Conservation (phyloP, 495 filamentous ascomycete species). For the Aspergillus cavernicola region DNA sequence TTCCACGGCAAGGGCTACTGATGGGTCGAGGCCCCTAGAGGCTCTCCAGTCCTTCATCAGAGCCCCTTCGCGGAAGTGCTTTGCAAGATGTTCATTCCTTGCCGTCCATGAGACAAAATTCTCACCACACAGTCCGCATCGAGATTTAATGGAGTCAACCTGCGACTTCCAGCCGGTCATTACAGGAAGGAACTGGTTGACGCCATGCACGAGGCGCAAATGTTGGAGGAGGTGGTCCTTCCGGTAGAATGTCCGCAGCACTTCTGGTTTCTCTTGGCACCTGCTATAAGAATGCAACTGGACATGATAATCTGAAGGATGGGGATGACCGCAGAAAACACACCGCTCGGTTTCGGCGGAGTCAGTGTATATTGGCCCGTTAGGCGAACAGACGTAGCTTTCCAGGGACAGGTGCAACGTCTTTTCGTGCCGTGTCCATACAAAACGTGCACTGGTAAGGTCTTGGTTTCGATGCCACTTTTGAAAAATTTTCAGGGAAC, state of each 20-base stretch:
- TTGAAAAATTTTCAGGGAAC: background rate
- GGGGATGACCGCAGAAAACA: constrained; percentile 17
- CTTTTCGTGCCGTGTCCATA: constrained; percentile 78
- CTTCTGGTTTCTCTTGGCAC: constrained; percentile 54
- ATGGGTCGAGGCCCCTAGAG: constrained; percentile 61
- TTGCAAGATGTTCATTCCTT: constrained; percentile 58
- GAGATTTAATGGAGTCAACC: constrained; percentile 55
- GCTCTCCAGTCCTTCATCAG: constrained; percentile 66
- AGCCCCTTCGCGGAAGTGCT: constrained; percentile 58
- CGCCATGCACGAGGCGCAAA: constrained; percentile 63
- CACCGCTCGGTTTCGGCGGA: constrained; percentile 4
- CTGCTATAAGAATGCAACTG: constrained; percentile 55
- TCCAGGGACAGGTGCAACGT: constrained; percentile 69
- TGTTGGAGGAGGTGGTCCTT: constrained; percentile 80
- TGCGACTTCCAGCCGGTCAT: constrained; percentile 68
- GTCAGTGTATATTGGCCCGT: constrained; percentile 35
- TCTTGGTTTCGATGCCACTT: too few relatives aligned
- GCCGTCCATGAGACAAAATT: constrained; percentile 56
- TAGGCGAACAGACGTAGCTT: constrained; percentile 68
- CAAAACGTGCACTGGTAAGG: constrained; percentile 77
- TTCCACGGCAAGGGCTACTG: constrained; percentile 58
- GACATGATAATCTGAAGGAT: constrained; percentile 20
- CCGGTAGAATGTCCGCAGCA: constrained; percentile 67
- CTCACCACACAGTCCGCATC: constrained; percentile 63
- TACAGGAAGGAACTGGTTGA: constrained; percentile 45